phyloP scores from a whole-genome alignment of 495 filamentous ascomycete genomes.

The Podospora comata region DNA sequence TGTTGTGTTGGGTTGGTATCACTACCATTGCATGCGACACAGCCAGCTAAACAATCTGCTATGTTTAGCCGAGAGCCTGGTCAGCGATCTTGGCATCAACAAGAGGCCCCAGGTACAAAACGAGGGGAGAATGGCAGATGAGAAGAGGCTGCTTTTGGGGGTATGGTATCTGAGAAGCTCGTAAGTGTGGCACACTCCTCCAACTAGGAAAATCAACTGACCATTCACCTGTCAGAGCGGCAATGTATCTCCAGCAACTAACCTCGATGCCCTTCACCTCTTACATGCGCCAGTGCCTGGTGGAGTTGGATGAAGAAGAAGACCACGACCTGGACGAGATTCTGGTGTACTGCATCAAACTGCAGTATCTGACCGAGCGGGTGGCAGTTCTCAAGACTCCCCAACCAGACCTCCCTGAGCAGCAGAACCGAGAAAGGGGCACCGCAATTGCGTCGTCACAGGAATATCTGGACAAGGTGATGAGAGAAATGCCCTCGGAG shows the following conservation, averaged over 20 bases:
- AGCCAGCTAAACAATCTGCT: slow-evolving; percentile 45
- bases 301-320: slow-evolving; percentile 31
- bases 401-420: slow-evolving; percentile 13
- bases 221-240: slow-evolving; percentile 14
- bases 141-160: slow-evolving; percentile 36
- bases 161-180: slow-evolving; percentile 43
- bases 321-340: slow-evolving; percentile 36
- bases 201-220: no score
- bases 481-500: slow-evolving; percentile 5
- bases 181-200: slow-evolving; percentile 25
- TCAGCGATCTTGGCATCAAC: slow-evolving; percentile 47
- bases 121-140: slow-evolving; percentile 33
- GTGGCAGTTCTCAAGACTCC: slow-evolving; percentile 32
- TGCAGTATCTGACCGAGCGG: slow-evolving; percentile 40
- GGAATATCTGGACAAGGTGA: slow-evolving; percentile 7
- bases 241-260: slow-evolving; percentile 32
- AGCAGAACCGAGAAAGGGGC: slow-evolving; percentile 25
- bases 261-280: slow-evolving; percentile 34
- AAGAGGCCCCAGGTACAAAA: slow-evolving; percentile 23
- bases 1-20: slow-evolving; percentile 46
- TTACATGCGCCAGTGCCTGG: slow-evolving; percentile 38
- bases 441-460: slow-evolving; percentile 6
- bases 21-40: slow-evolving; percentile 41
- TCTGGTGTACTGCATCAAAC: slow-evolving; percentile 34
- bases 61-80: slow-evolving; percentile 43